These are phyloP conservation scores for Chenopodium berlandieri DNA, from an alignment of 148 eudicot species.

Conservation along the genomic window DNA sequence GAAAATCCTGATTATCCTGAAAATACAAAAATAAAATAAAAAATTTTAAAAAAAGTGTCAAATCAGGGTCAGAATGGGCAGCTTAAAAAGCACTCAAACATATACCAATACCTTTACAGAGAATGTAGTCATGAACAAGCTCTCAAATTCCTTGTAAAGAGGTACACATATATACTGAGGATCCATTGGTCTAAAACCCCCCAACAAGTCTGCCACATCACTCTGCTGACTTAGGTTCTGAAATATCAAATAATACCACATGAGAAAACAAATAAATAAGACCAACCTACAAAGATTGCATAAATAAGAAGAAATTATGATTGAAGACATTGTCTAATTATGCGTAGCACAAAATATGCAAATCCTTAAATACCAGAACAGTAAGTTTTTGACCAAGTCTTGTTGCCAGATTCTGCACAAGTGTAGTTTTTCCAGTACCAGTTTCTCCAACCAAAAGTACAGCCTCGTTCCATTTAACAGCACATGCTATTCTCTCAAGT, in stretches of 20 bases:
- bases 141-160: slow-evolving; percentile 74
- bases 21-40: not conserved
- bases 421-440: slow-evolving; percentile 98
- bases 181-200: slow-evolving; percentile 89
- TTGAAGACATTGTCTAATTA: not conserved
- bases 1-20: slow-evolving; percentile 55
- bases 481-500: slow-evolving; percentile 88
- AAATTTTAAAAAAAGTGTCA: not conserved
- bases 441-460: slow-evolving; percentile 97
- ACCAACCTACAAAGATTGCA: not conserved
- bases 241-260: slow-evolving; percentile 18
- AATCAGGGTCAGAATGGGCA: slow-evolving; percentile 7
- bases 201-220: slow-evolving; percentile 87
- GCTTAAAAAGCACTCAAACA: not conserved
- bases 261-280: not conserved
- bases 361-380: slow-evolving; percentile 70
- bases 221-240: slow-evolving; percentile 99
- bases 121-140: slow-evolving; percentile 51
- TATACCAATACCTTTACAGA: slow-evolving; percentile 50
- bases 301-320: not conserved
- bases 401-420: slow-evolving; percentile 78
- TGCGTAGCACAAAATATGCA: not conserved
- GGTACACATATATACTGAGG: slow-evolving; percentile 71
- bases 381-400: slow-evolving; percentile 88
- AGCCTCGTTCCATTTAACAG: slow-evolving; percentile 84